Evolutionary conservation across 2,329 filamentous ascomycete genomes (phyloP), one percentile per base, ranked within the genome.

Genomic region (Sporothrix luriei): DNA sequence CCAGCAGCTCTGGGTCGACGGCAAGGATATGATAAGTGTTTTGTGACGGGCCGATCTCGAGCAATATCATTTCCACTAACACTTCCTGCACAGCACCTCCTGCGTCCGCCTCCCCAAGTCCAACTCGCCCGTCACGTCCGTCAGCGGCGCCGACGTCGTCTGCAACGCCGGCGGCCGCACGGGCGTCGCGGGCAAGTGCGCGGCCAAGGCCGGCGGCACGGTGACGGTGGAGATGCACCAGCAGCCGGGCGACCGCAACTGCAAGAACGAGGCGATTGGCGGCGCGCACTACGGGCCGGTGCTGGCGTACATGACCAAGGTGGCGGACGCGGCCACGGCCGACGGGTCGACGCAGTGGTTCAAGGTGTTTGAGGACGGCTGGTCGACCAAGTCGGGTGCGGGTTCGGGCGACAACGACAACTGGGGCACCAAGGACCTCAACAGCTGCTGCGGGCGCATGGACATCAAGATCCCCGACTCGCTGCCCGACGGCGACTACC

Each of bases 181-280:
- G 9, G 76, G 76, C 14, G 78, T 80, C 2, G 70, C 77, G 0
- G 78, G 77, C 14, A 83, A 84, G 73, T 86, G 84, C 74, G 74
- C 78, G n/a, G 82, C 84, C 43, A 76, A 77, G 40, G 82, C 83
- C 3, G 84, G 84, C 3, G 77, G 78, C 4, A 83, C 78, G 0
- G 81, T 87, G 10, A 86, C 84, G 0, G 79, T 87, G 7, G 85
- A 87, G 77, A 87, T 88, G 83, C 85, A 88, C 77, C 77, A 83
- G 74, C 80, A 82, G 75, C 77, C 76, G 52, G 75, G 75, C 64
- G 78, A 80, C 76, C 80, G 83, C 29, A 76, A 75, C 61, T 85
- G 83, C 75, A 71, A 72, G 64, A 81, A 78, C 71, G 80, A 84
- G 73, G 84, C 82, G 29, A 84, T 86, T 71, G 84, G 84, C 29